A percentile compares a stretch with the other conserved stretches of the same genome.
Evolutionary conservation across 345 rosid species (phyloP).

Genomic region (Pistacia vera): DNA sequence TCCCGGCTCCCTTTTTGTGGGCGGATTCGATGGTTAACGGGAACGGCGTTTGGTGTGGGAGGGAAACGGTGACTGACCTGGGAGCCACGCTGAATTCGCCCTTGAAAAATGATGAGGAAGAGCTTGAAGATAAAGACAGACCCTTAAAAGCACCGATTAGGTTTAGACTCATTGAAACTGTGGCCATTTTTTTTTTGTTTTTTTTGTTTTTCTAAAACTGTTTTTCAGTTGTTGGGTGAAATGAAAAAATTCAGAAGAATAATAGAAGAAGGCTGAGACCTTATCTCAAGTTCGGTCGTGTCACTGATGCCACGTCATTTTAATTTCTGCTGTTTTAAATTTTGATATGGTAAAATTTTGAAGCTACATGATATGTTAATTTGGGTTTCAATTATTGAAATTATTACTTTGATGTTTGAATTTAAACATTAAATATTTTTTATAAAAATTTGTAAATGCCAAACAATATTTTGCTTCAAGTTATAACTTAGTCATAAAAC

Average conservation of each 20-base stretch:
- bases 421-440: too few species aligned
- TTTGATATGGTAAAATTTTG: too few species aligned
- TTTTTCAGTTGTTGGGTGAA: background rate
- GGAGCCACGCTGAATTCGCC: constrained; percentile 48
- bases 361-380: too few species aligned
- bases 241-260: background rate
- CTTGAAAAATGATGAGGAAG: constrained; percentile 56
- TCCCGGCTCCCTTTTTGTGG: constrained; percentile 98
- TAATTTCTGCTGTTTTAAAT: too few species aligned
- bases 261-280: background rate
- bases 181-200: constrained; percentile 29
- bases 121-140: constrained; percentile 55
- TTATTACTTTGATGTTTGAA: too few species aligned
- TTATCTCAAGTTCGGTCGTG: background rate
- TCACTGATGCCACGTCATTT: too few species aligned
- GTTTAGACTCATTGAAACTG: constrained; percentile 49
- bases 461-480: too few species aligned
- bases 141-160: constrained; percentile 67
- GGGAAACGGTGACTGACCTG: constrained; percentile 29
- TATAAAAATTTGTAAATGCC: too few species aligned
- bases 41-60: constrained; percentile 22
- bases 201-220: too few species aligned
- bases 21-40: constrained; percentile 81
- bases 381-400: too few species aligned
- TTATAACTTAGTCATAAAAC: too few species aligned